Evolutionary conservation across 73 alveolate species (phyloP), one percentile per base, ranked within the genome.

Genomic region (Stentor coeruleus): DNA sequence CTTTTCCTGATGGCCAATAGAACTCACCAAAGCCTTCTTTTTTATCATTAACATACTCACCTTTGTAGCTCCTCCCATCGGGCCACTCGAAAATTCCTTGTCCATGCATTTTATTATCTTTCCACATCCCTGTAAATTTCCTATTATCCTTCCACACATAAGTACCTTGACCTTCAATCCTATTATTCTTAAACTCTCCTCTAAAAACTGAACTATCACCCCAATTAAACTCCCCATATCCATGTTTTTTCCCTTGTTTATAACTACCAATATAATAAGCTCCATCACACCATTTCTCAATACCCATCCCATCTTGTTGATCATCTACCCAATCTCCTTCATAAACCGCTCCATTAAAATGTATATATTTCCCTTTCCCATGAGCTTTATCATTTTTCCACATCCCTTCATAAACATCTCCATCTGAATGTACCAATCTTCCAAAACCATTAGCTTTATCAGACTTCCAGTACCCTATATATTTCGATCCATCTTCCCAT

Each of bases 311-410:
- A 35, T 83, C 81, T 28, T 33, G 59, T 11, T 30, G 26, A 39
- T 74, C 74, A 35, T 35, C 75, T 60, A 73, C 75, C 41, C 59
- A 74, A 40, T 82, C 85, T 76, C 86, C 77, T 31, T 82, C 85
- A 60, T 33, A 58, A 20, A 40, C 86, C 28, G 40, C 77, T n/a
- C 59, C 77, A 59, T 83, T 79, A 0, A 31, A 58, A 74, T 72
- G 42, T 11, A 35, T 73, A 79, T 86, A 81, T 33, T 73, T 40
- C 38, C 94, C 94, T 39, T 76, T 74, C 39, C 94, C 94, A 88
- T 88, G 94, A 2, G 88, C 89, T 30, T 82, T 58, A 88, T 90
- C 86, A 58, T 90, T 74, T 59, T 57, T 79, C 86, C 92, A 90
- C 14, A 74, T 86, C 31, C 94, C 96, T 26, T 49, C 86, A 42